Base-by-base conservation (phyloP, 2,329 filamentous ascomycete species). In the Pestalotiopsis sp. region DNA sequence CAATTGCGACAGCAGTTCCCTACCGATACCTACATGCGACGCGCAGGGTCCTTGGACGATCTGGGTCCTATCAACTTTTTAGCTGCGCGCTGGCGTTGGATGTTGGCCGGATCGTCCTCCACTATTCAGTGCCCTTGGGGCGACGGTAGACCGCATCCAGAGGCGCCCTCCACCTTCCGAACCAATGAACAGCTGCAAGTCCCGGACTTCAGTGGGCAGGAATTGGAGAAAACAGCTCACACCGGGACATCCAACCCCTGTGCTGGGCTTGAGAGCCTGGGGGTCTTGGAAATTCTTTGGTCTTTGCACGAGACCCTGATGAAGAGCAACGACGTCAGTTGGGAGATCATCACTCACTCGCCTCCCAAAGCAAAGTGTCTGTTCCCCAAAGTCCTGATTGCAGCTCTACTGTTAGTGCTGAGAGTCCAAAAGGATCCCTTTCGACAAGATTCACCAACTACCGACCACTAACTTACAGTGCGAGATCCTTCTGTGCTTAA, bases 151-250 rank as follows among this genome's bases (percentile, higher is more conserved):
- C 45, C 45, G 45, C 45, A 59, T 36, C 57, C 31, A 17, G 59
- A 62, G 14, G 36, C 13, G 12, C 17, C 59, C 59, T 62, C 59
- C 59, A 62, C 59, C 59, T 62, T 36, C 36, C 61, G 61, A 20
- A 12, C 61, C 61, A 64, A 64, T 64, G 6, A n/a, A 39, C n/a
- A 20, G 12, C 25, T 36, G 17, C 11, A 27, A 13, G 36, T 12
- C 13, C 36, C 39, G 20, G 36, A n/a, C 61, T 7, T 39, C 59
- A 36, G 59, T 62, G 59, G 31, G 31, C 59, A 62, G 20, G 17
- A 62, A 39, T 62, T 62, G 59, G 59, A 62, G 59, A 62, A 62
- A 62, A 62, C 59, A 62, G 59, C 59, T 62, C 59, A 62, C 57
- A 59, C 31, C 36, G 27, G 31, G 45, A 52, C 45, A n/a, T 52